Conservation (phyloP, 1,284 basidiomycete species). For the Rhodotorula sp. region DNA sequence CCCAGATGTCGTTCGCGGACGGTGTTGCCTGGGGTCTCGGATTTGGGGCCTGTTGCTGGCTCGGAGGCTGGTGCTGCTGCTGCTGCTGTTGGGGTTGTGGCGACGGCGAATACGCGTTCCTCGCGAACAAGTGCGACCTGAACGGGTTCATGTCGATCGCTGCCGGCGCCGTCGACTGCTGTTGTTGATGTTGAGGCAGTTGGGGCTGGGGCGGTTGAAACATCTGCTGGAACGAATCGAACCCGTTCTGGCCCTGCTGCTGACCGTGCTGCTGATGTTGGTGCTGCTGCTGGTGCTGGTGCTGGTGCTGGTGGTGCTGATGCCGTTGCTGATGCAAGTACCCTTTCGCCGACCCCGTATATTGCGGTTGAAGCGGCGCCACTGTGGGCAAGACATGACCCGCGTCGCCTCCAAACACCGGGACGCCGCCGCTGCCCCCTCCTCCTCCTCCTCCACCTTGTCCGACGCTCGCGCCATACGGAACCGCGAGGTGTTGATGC, state of each 20-base stretch:
- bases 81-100: not conserved
- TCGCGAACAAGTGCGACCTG: not conserved
- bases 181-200: not conserved
- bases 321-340: slow-evolving; percentile 28
- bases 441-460: not conserved
- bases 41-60: not conserved
- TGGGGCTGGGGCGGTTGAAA: slow-evolving; percentile 18
- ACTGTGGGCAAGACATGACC: slow-evolving; percentile 1
- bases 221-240: slow-evolving; percentile 22
- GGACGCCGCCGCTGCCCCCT: no score
- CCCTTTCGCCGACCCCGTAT: slow-evolving; percentile 30
- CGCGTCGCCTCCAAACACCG: not conserved
- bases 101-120: slow-evolving; percentile 5
- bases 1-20: slow-evolving; percentile 30
- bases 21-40: not conserved
- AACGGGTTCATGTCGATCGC: slow-evolving; percentile 9
- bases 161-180: not conserved
- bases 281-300: not conserved
- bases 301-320: slow-evolving; percentile 6
- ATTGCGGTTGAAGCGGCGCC: slow-evolving; percentile 20
- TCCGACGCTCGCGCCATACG: not conserved
- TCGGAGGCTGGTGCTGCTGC: not conserved
- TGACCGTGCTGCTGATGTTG: slow-evolving; percentile 3
- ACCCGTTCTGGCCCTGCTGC: slow-evolving; percentile 6
- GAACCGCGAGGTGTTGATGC: slow-evolving; percentile 1